Conservation (phyloP, 2,329 filamentous ascomycete species). For the Teratosphaeria zuluensis region DNA sequence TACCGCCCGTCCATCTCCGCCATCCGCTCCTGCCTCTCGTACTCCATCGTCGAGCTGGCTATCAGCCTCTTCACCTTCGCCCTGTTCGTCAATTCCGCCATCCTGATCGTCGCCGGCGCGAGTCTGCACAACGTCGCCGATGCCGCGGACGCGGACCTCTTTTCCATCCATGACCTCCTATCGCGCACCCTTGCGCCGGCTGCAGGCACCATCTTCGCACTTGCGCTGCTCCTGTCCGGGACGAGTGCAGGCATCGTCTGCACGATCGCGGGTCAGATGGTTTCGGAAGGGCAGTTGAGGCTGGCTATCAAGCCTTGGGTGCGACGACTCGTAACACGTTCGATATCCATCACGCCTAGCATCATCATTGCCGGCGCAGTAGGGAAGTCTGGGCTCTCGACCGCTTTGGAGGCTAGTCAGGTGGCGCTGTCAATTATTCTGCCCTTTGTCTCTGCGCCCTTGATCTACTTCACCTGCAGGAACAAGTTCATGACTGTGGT, state of each 20-base stretch:
- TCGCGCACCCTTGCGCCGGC: constrained; percentile 58
- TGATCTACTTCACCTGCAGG: constrained; percentile 77
- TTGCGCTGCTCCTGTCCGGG: constrained; percentile 71
- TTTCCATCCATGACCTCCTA: constrained; percentile 69
- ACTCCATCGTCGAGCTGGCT: constrained; percentile 31
- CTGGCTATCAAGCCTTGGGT: constrained; percentile 71
- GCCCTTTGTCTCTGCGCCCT: constrained; percentile 71
- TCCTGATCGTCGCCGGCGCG: constrained; percentile 52
- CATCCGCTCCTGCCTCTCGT: constrained; percentile 31
- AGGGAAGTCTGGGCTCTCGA: constrained; percentile 58
- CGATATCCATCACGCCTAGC: constrained; percentile 69
- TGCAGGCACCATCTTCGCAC: constrained; percentile 74
- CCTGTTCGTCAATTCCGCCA: constrained; percentile 34
- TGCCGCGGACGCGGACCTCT: constrained; percentile 66
- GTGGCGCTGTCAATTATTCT: constrained; percentile 69
- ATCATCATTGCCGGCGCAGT: constrained; percentile 77
- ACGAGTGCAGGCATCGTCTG: constrained; percentile 77
- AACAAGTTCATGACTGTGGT: constrained; percentile 68
- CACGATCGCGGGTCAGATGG: constrained; percentile 84
- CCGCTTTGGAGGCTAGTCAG: constrained; percentile 65
- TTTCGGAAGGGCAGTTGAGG: constrained; percentile 69
- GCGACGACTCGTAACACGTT: constrained; percentile 65
- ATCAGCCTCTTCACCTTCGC: constrained; percentile 34
- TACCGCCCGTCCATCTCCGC: constrained; percentile 31
- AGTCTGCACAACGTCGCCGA: constrained; percentile 53